A percentile compares a stretch with the other conserved stretches of the same genome.
Evolutionary conservation across 2,329 filamentous ascomycete species (phyloP).

Genomic region (Verticillium alfalfae): DNA sequence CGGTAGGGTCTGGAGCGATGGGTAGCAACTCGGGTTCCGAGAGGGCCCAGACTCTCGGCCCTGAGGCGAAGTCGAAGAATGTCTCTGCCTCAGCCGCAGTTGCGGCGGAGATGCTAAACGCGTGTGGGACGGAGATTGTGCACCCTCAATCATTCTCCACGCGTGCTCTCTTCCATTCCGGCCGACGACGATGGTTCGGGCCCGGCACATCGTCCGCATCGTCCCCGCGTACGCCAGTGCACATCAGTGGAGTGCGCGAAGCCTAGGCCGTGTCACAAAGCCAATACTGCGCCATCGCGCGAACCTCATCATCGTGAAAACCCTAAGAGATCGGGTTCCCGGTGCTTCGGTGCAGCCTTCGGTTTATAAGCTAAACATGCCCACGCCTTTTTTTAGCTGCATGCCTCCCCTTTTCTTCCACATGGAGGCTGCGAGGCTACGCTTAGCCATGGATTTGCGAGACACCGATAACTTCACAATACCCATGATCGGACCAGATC

Average conservation of each 20-base stretch:
- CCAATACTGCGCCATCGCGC: background rate
- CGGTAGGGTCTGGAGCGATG: background rate
- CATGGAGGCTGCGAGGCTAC: no score
- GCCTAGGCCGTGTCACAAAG: background rate
- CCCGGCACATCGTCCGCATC: background rate
- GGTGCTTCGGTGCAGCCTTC: background rate
- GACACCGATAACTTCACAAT: background rate
- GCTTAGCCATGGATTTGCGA: no score
- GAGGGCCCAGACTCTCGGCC: background rate
- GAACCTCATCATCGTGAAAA: background rate
- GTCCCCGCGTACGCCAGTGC: background rate
- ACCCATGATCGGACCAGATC: background rate
- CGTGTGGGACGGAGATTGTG: background rate
- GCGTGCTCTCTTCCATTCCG: background rate
- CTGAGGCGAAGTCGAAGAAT: background rate
- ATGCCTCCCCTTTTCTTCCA: background rate
- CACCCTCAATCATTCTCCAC: background rate
- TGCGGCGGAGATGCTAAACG: background rate
- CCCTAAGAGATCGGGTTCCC: background rate
- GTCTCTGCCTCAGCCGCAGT: background rate
- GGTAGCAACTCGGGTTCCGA: background rate
- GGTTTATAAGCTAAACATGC: background rate
- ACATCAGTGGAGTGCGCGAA: background rate
- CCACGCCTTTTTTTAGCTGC: background rate
- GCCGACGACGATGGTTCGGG: background rate